A percentile compares a stretch with the other conserved stretches of the same genome.
These are phyloP conservation scores for Monosporozyma solicola DNA, from an alignment of 805 yeast species.

Conservation along the genomic window DNA sequence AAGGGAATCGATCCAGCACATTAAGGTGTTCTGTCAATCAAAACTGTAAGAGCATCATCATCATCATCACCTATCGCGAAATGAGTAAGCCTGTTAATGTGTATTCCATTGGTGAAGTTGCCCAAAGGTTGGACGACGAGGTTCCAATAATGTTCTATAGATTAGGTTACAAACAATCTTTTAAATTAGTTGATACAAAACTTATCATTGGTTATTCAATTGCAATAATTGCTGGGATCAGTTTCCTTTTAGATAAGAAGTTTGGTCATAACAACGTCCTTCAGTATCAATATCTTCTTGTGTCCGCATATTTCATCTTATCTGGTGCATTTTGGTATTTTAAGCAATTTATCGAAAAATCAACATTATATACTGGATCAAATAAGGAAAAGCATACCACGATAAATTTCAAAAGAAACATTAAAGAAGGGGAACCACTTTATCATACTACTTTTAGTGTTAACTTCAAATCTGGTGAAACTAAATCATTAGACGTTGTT, in stretches of 20 bases:
- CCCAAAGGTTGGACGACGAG: constrained; percentile 25
- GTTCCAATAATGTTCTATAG: constrained; percentile 19
- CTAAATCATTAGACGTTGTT: constrained; percentile 10
- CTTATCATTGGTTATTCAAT: constrained; percentile 43
- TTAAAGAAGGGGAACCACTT: constrained; percentile 36
- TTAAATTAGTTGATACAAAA: constrained; percentile 34
- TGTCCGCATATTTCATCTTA: constrained; percentile 34
- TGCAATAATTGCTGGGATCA: constrained; percentile 40
- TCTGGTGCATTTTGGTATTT: constrained; percentile 34
- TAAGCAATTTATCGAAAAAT: constrained; percentile 32
- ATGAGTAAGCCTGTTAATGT: constrained; percentile 28
- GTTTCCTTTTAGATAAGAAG: constrained; percentile 45
- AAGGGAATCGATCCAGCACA: too few species aligned
- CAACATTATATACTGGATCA: constrained; percentile 38
- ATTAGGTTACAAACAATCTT: constrained; percentile 18
- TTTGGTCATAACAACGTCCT: constrained; percentile 35
- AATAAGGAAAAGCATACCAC: constrained; percentile 21
- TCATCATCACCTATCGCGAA: not conserved
- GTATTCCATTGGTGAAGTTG: constrained; percentile 25
- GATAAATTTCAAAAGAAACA: constrained; percentile 25
- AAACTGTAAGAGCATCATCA: not conserved
- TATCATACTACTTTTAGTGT: constrained; percentile 34
- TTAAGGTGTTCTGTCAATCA: too few species aligned
- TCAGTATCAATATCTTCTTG: constrained; percentile 32
- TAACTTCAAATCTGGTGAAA: constrained; percentile 9